Conservation (phyloP, 2,329 filamentous ascomycete genomes). For the Colletotrichum cereale region DNA sequence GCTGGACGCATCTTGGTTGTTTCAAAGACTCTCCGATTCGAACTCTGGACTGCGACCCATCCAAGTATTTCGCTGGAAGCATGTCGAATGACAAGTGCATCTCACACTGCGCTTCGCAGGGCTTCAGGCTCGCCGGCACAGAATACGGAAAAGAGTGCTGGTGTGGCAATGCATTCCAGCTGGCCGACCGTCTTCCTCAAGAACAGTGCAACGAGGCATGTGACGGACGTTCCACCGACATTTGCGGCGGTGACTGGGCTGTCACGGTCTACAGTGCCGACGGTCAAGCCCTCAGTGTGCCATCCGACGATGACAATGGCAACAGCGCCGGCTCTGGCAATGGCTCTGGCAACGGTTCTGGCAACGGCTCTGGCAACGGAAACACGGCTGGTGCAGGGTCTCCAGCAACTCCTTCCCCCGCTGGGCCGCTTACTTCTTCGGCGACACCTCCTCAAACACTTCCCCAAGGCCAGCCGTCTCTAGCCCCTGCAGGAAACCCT, state of each 20-base stretch:
- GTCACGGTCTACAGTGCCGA: slow-evolving; percentile 40
- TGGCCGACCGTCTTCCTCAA: slow-evolving; percentile 33
- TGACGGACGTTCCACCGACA: slow-evolving; percentile 32
- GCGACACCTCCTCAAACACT: slow-evolving; percentile 1
- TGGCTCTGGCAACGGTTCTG: background rate
- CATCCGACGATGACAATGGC: slow-evolving; percentile 21
- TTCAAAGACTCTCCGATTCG: slow-evolving; percentile 46
- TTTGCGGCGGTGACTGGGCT: slow-evolving; percentile 40
- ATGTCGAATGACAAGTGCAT: slow-evolving; percentile 66
- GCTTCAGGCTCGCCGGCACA: slow-evolving; percentile 60
- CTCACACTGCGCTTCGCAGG: slow-evolving; percentile 57
- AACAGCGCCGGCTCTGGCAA: slow-evolving; percentile 6
- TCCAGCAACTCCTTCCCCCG: background rate
- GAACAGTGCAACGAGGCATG: slow-evolving; percentile 33
- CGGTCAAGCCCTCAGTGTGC: slow-evolving; percentile 28
- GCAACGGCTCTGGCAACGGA: background rate
- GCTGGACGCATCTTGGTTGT: slow-evolving; percentile 50
- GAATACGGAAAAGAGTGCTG: slow-evolving; percentile 66
- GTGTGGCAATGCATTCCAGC: slow-evolving; percentile 53
- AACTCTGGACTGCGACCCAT: slow-evolving; percentile 42
- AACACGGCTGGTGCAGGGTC: background rate
- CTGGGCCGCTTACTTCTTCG: background rate
- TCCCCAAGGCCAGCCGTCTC: background rate
- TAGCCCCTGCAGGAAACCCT: slow-evolving; percentile 8
- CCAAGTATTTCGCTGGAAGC: slow-evolving; percentile 45